Evolutionary conservation across 2,329 filamentous ascomycete species (phyloP).

Genomic region (Venturiaceae sp.): DNA sequence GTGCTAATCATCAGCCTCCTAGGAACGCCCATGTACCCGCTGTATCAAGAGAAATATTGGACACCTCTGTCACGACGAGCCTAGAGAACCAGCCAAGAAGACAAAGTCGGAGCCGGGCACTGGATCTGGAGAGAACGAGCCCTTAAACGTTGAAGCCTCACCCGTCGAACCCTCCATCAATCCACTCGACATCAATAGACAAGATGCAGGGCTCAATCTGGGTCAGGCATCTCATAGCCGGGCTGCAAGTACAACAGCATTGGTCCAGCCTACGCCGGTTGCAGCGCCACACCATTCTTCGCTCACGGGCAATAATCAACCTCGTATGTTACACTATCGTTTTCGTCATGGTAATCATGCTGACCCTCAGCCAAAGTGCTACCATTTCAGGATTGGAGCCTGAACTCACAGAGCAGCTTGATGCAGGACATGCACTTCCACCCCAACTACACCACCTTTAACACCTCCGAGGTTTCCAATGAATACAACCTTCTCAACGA

Average conservation of each 20-base stretch:
- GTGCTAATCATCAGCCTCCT: constrained; percentile 13
- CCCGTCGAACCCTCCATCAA: constrained; percentile 19
- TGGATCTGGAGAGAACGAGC: constrained; percentile 21
- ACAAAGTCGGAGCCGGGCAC: constrained; percentile 46
- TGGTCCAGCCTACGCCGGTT: constrained; percentile 62
- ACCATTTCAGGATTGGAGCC: constrained; percentile 72
- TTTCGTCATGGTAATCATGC: constrained; percentile 15
- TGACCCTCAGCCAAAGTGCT: constrained; percentile 10
- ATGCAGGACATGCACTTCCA: constrained; percentile 95
- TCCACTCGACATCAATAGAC: constrained; percentile 18
- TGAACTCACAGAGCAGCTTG: constrained; percentile 53
- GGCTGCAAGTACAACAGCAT: constrained; percentile 41
- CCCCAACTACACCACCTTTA: constrained; percentile 82
- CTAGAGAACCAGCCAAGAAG: constrained; percentile 79
- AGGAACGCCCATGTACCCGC: constrained; percentile 93
- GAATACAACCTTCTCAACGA: constrained; percentile 97
- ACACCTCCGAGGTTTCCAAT: constrained; percentile 84
- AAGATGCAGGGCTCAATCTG: constrained; percentile 28
- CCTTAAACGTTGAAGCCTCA: constrained; percentile 19
- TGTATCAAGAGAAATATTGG: constrained; percentile 99
- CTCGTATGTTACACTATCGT: constrained; percentile 52
- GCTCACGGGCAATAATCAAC: constrained; percentile 55
- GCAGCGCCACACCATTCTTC: constrained; percentile 56
- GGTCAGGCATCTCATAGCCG: constrained; percentile 22
- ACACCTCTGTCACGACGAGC: constrained; percentile 96